Base-by-base conservation (phyloP, 2,329 filamentous ascomycete species). In the Knoxdaviesia capensis region DNA sequence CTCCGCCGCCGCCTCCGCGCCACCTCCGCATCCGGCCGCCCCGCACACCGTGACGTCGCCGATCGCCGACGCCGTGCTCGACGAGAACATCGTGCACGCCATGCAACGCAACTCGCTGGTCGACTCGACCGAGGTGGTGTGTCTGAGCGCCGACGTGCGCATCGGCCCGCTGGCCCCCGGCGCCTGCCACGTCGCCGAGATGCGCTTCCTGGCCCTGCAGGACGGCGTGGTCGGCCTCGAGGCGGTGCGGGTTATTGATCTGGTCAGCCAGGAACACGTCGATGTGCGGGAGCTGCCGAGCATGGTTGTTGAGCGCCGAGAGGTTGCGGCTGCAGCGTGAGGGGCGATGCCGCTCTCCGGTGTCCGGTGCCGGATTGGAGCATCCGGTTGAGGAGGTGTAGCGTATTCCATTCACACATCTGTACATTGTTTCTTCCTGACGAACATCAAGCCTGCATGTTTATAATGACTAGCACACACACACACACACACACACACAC, bases 261-360 rank as follows among this genome's bases (percentile, higher is more conserved):
- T 88, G 45, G 71, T 65, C 28, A 80, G 73, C 33, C 77, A 83
- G 52, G 80, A 87, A 59, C 78, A 81, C 52, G 77, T 83, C 4
- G 81, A 88, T 56, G 75, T 87, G 43, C 68, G 72, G 46, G 79
- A 88, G 46, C 54, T 90, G 48, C 83, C 83, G 0, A 74, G 70
- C 38, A 72, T 85, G 50, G 59, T 84, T 42, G 66, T 78, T 10
- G 58, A 63, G 45, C 35, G 40, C 7, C 33, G 36, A 8, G 36
- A 40, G 34, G 10, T 11, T 9, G 34, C 36, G n/a, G 36, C 38
- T 4, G 41, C n/a, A n/a, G n/a, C n/a, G n/a, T n/a, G n/a, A n/a
- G n/a, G n/a, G n/a, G n/a, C n/a, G n/a, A n/a, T n/a, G n/a, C n/a
- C n/a, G n/a, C n/a, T n/a, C n/a, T n/a, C n/a, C n/a, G n/a, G n/a